Base-by-base conservation (phyloP, 2,329 filamentous ascomycete genomes). In the Sporothrix inflata region DNA sequence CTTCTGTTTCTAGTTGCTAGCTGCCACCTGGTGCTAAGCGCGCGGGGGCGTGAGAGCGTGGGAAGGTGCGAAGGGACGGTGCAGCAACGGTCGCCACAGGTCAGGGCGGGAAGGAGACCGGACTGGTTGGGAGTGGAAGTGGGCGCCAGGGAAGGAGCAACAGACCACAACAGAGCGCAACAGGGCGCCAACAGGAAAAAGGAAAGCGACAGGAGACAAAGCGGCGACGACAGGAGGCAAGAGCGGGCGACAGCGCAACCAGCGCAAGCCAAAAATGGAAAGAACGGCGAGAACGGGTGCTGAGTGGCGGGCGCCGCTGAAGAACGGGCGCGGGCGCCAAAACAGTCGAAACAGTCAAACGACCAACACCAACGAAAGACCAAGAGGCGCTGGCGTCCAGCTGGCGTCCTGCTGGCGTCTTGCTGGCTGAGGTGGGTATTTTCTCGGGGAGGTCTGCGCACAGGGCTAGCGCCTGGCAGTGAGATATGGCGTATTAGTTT, bases 1-100 rank as follows among this genome's bases (percentile, higher is more conserved):
- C 34, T 47, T 53, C 40, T 72, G 72, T 57, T 69, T 16, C 38
- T 72, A 45, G 65, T 66, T 47, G 27, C 19, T 60, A 40, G 63
- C 42, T 47, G 60, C 49, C 42, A 57, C 38, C 40, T 63, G 45
- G 65, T 70, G 66, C 66, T 72, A 73, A 73, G 72, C 72, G 72
- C 72, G 72, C 71, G 69, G 53, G 66, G 53, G 40, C 55, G 40
- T 27, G 60, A 65, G 19, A 24, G 27, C 53, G 53, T 45, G 38
- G 60, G 53, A 53, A 51, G n/a, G n/a, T 49, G 34, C 16, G 21
- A 63, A 16, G 24, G 24, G 7, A 42, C 24, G 51, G 24, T 42
- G 24, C n/a, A 24, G 49, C 38, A 61, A 19, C 53, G 16, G 24
- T 34, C 30, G 30, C 30, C 30, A 34, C 30, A 34, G 30, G 30